Percentiles rank a stretch among this genome's conserved stretches.
These are phyloP conservation scores for Kazachstania martiniae DNA, from an alignment of 805 yeast species.

Conservation along the genomic window DNA sequence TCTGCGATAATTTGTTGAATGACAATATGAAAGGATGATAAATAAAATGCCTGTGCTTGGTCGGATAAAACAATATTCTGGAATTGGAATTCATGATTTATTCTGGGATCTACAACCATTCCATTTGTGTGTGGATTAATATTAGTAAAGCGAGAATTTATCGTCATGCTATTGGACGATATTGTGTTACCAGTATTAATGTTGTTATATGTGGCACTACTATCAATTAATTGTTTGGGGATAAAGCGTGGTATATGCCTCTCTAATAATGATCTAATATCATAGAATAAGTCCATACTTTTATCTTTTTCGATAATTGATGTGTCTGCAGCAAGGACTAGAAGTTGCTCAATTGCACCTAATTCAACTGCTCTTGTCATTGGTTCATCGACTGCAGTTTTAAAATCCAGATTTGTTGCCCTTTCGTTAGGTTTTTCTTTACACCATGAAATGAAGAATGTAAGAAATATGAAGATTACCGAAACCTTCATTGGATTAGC, in stretches of 20 bases:
- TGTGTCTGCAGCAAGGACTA: conserved; percentile 52
- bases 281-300: conserved; percentile 44
- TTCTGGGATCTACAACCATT: background rate
- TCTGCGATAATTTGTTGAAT: conserved; percentile 47
- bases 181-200: background rate
- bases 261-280: conserved; percentile 56
- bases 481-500: conserved; percentile 39
- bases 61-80: conserved; percentile 15
- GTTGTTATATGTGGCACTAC: conserved; percentile 6
- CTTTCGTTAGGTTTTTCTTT: conserved; percentile 35
- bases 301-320: conserved; percentile 27
- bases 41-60: conserved; percentile 25
- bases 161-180: conserved; percentile 1
- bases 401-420: conserved; percentile 40
- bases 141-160: background rate
- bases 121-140: background rate
- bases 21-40: conserved; percentile 38
- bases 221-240: conserved; percentile 43
- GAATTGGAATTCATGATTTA: conserved; percentile 3
- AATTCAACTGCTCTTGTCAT: conserved; percentile 46
- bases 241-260: conserved; percentile 49
- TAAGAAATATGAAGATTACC: conserved; percentile 40
- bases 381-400: conserved; percentile 45
- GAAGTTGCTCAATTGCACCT: conserved; percentile 63
- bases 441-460: conserved; percentile 59